Conservation (phyloP, 2,329 filamentous ascomycete species). For the Colletotrichum zoysiae region DNA sequence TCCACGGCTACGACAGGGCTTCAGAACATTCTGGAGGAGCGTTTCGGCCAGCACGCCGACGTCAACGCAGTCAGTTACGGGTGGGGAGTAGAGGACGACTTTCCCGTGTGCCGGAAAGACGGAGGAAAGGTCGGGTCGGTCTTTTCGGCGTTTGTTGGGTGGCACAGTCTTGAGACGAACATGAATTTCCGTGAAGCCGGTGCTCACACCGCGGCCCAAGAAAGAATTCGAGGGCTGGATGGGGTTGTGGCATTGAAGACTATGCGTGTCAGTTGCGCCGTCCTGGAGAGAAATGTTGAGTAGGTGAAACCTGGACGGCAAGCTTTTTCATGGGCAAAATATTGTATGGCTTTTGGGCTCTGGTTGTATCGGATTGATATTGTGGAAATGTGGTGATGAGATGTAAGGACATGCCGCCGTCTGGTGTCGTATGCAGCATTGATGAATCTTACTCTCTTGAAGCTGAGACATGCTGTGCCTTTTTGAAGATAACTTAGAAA, state of each 20-base stretch:
- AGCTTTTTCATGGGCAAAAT: background rate
- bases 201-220: background rate
- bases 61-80: conserved; percentile 5
- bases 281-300: background rate
- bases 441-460: background rate
- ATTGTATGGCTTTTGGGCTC: background rate
- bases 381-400: background rate
- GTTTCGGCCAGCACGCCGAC: background rate
- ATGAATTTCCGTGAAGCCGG: background rate
- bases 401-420: background rate
- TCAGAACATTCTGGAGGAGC: conserved; percentile 33
- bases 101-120: conserved; percentile 1
- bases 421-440: no score
- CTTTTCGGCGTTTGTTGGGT: conserved; percentile 17
- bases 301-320: background rate
- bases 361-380: background rate
- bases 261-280: background rate
- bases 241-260: background rate
- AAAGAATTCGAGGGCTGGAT: background rate
- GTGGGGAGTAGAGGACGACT: conserved; percentile 25
- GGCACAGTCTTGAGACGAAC: background rate
- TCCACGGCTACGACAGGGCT: background rate
- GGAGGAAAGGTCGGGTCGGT: background rate
- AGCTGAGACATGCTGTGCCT: background rate
- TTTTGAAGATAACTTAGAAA: background rate